phyloP scores from a whole-genome alignment of 805 yeast genomes.

The Torulaspora gathmanii region DNA sequence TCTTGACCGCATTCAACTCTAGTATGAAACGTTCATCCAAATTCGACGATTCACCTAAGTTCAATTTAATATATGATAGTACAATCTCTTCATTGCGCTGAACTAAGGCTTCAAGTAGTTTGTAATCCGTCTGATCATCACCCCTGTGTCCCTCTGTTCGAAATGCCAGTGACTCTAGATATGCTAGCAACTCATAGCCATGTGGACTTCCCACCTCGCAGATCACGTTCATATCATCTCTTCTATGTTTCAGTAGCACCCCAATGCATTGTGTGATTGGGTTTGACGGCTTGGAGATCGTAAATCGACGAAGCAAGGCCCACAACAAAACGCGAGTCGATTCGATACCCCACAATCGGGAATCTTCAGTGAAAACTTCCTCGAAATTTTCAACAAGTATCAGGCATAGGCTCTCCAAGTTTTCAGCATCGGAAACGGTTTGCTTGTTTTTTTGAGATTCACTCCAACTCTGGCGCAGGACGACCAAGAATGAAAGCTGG shows the following conservation, averaged over 20 bases:
- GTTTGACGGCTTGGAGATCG: background rate
- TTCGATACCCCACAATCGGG: background rate
- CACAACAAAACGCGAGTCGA: slow-evolving; percentile 2
- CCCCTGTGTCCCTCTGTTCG: background rate
- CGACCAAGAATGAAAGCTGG: background rate
- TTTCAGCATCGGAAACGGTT: background rate
- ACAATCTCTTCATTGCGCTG: background rate
- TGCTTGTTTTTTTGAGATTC: no score
- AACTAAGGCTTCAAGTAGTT: background rate
- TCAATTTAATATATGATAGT: background rate
- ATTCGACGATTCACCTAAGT: background rate
- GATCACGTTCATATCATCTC: background rate
- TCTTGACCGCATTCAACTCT: slow-evolving; percentile 16
- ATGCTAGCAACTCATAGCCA: background rate
- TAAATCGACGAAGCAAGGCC: background rate
- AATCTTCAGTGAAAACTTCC: background rate
- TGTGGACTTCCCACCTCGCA: background rate
- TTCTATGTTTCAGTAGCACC: background rate
- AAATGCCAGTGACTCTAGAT: background rate
- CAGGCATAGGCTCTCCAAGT: background rate
- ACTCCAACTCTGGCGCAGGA: slow-evolving; percentile 1
- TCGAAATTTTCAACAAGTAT: background rate
- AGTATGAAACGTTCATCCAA: slow-evolving; percentile 1
- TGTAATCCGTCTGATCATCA: background rate
- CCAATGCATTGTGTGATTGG: background rate